Conservation (phyloP, 805 yeast genomes). For the Candida maltosa region DNA sequence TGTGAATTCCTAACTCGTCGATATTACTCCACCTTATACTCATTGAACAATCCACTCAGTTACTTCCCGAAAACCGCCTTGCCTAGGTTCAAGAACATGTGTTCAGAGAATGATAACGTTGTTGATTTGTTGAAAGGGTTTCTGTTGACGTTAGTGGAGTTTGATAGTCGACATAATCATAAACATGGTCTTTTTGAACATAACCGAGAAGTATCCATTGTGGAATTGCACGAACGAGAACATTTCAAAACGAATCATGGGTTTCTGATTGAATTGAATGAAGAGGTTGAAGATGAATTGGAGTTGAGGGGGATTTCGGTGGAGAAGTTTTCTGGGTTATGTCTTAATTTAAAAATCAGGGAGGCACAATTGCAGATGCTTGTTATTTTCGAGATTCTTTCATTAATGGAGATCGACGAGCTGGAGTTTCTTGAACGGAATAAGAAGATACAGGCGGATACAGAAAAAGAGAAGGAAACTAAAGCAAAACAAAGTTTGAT, state of each 20-base stretch:
- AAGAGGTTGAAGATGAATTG: conserved; percentile 2
- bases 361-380: conserved; percentile 57
- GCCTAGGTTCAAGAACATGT: conserved; percentile 42
- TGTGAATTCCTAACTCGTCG: conserved; percentile 26
- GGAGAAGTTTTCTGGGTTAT: conserved; percentile 23
- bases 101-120: conserved; percentile 20
- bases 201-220: no score
- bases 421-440: conserved; percentile 24
- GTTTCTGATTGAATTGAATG: no score
- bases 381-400: conserved; percentile 44
- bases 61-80: conserved; percentile 49
- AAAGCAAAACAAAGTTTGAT: conserved; percentile 19
- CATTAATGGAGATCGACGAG: conserved; percentile 32
- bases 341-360: conserved; percentile 45
- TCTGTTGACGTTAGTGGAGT: conserved; percentile 29
- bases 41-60: conserved; percentile 36
- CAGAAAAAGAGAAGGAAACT: conserved; percentile 14
- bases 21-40: conserved; percentile 35
- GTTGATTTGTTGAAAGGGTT: conserved; percentile 25
- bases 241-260: no score
- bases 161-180: conserved; percentile 39
- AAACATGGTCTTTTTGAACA: conserved; percentile 13
- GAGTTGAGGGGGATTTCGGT: conserved; percentile 9
- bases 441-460: conserved; percentile 27
- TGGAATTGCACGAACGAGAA: neutral